These are phyloP conservation scores for Chaetomium tenue DNA, from an alignment of 495 filamentous ascomycete genomes.

Conservation along the genomic window DNA sequence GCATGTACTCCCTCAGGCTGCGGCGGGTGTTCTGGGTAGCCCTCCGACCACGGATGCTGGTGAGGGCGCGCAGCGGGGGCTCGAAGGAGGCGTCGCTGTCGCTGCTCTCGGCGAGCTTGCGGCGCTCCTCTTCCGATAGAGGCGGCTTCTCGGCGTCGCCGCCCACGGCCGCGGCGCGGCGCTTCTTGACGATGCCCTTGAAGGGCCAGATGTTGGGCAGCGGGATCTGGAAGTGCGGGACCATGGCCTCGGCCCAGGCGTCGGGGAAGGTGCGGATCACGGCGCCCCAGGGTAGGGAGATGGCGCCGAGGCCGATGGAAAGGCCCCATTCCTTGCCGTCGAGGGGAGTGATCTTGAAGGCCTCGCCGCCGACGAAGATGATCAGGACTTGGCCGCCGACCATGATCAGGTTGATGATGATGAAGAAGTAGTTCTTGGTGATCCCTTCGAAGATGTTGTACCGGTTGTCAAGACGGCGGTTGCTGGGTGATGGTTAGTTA, in stretches of 20 bases:
- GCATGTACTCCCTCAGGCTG: slow-evolving; percentile 33
- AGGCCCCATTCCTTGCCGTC: slow-evolving; percentile 72
- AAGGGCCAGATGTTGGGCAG: slow-evolving; percentile 24
- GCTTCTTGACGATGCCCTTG: slow-evolving; percentile 2
- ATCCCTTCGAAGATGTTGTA: slow-evolving; percentile 90
- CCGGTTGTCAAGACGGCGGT: slow-evolving; percentile 79
- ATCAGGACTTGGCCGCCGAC: slow-evolving; percentile 83
- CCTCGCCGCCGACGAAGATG: slow-evolving; percentile 68
- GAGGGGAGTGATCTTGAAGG: slow-evolving; percentile 62
- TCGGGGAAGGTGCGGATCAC: slow-evolving; percentile 63
- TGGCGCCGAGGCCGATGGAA: slow-evolving; percentile 65
- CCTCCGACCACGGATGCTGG: slow-evolving; percentile 30
- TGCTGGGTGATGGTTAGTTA: slow-evolving; percentile 17
- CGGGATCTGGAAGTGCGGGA: slow-evolving; percentile 24
- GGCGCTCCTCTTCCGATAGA: neutral
- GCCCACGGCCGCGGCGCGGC: neutral
- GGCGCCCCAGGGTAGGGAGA: slow-evolving; percentile 70
- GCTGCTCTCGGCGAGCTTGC: neutral
- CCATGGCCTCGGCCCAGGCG: slow-evolving; percentile 27
- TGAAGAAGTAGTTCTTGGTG: slow-evolving; percentile 75
- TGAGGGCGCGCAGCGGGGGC: slow-evolving; percentile 27
- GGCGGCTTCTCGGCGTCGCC: neutral
- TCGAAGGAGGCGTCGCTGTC: slow-evolving; percentile 16
- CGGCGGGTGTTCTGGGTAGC: slow-evolving; percentile 26
- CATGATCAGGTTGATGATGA: slow-evolving; percentile 78